Evolutionary conservation across 345 rosid genomes (phyloP), one percentile per base, ranked within the genome.

Genomic region (Heritiera littoralis): DNA sequence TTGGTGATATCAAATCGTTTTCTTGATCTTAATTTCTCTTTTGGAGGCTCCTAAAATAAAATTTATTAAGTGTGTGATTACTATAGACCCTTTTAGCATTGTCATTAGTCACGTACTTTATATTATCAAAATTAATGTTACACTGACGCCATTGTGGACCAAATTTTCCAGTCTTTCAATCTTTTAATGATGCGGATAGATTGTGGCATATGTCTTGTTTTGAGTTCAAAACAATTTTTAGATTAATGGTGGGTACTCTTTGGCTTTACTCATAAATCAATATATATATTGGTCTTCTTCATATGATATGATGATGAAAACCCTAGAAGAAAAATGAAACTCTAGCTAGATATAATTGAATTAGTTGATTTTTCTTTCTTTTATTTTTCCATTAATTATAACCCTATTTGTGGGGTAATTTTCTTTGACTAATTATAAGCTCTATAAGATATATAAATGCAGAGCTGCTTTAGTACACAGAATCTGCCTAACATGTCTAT

Each of bases 101-200:
- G 84, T 81, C 81, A 78, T 51, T 52, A n/a, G 61, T 78, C 84
- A 56, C 54, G 46, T 74, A 32, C 78, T 77, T 78, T 49, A 72
- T 66, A 35, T 1, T 35, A 1, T 35, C 66, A 28, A 11, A 12
- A 35, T 61, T 40, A 48, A 45, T 49, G 38, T 20, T 32, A 0
- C 43, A 51, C 55, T 14, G 45, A 41, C 38, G 3, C 38, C 38
- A 35, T 41, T 66, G 75, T 73, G 85, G 81, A 66, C 77, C 83
- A 77, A 35, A 54, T 10, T 51, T 38, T 64, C 64, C 38, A 49
- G 46, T 60, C 49, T 77, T 77, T 77, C 83, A 76, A 63, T 77
- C 78, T 60, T 72, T 10, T n/a, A 64, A 82, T 80, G 77, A 72
- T 65, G 76, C 46, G 7, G 69, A 59, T 56, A 12, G 65, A 55